Evolutionary conservation across 2,329 filamentous ascomycete genomes (phyloP), one percentile per base, ranked within the genome.

Genomic region (Penicillium oxalicum): DNA sequence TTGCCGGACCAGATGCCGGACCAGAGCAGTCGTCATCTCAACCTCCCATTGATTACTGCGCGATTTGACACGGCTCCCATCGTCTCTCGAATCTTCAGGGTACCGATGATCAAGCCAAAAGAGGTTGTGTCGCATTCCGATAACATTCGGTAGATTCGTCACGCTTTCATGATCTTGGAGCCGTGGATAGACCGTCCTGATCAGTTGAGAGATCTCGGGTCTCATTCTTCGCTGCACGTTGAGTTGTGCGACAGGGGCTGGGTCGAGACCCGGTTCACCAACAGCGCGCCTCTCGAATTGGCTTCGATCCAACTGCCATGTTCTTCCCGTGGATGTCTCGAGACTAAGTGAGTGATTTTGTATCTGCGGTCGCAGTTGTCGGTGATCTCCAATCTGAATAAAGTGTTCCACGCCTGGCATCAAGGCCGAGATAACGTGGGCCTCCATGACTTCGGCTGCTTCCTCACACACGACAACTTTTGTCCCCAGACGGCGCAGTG

Each of bases 371-470:
- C 65, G 60, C 2, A 74, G 54, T 47, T 69, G 64, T 27, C 56
- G 57, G 33, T 64, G 64, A 55, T 69, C 66, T 1, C 65, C 64
- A 52, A 69, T 69, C 24, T 63, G 56, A 41, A 74, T 70, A 18
- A 62, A 49, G 54, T 74, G 69, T 44, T 74, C 65, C 9, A 74
- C 52, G 0, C 54, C 62, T 3, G 69, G 70, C 28, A 74, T 51
- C 1, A 74, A 52, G 2, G 70, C 57, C 4, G 66, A 61, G 5
- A 74, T 54, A 6, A 61, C 68, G 50, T 87, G 82, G 0, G 79
- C 72, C 60, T 88, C 84, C 29, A 87, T 69, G 0, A 87, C 79
- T 52, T 88, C 83, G 0, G 78, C 84, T 1, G 84, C 84, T 58
- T 88, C 84, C 60, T 88, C 84, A 32, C 80, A 84, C 1, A 87